Base-by-base conservation (phyloP, 148 eudicot species). In the Rhododendron williamsianum region DNA sequence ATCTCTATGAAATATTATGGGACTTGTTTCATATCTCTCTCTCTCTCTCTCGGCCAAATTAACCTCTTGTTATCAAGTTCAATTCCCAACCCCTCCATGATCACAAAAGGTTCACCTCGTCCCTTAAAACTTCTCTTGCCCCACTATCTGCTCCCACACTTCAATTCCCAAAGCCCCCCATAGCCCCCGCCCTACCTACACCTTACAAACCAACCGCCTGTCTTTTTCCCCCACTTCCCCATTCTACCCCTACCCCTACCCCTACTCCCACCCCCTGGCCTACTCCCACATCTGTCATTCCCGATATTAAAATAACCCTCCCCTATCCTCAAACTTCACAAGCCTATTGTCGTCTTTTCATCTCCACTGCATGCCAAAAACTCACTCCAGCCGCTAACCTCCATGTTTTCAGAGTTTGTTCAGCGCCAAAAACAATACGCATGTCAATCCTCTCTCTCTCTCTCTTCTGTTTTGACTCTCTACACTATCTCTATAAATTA, bases 371-470 rank as follows among this genome's bases (percentile, higher is more conserved):
- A 71, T 80, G 38, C 48, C 52, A 54, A 54, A 52, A 10, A 0
- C 16, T 67, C 35, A 67, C 72, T 43, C 35, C 78, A 85, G 93
- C 94, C 93, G 94, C 92, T 93, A 90, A 84, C 88, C 86, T 88
- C 96, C 93, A 93, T 93, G 94, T 93, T 93, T 93, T 92, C 94
- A 92, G 94, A 91, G 93, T 89, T 87, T 67, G 76, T 88, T 90
- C 89, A 73, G 91, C 94, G 81, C 94, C 92, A 92, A 92, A 91
- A 92, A 90, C 92, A 80, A 93, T 90, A 93, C 95, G 94, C 96
- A 93, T 91, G 91, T 91, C 88, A 89, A 87, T 15, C 85, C 82
- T 78, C 33, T 49, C 45, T 85, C 67, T 56, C 84, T 87, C 76
- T 48, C 87, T 80, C 74, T 85, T 87, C 80, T 79, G 86, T 87